Conservation (phyloP, 176 grass and related monocot genomes). For the Pharus latifolius region DNA sequence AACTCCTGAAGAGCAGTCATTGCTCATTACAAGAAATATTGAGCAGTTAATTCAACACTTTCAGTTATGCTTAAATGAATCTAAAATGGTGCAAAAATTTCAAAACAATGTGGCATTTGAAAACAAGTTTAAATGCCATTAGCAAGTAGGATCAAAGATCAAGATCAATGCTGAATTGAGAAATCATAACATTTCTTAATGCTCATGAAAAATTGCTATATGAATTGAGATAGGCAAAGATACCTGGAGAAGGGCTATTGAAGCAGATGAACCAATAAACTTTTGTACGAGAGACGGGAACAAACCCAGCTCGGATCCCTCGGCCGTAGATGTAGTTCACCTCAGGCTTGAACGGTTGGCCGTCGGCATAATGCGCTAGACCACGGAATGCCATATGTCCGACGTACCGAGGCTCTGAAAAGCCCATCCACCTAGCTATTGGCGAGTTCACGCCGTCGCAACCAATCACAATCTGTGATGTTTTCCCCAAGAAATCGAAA, state of each 20-base stretch:
- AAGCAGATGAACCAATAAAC: conserved; percentile 98
- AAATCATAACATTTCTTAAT: not conserved
- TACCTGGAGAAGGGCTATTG: conserved; percentile 62
- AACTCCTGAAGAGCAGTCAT: too few relatives aligned
- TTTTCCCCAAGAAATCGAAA: too few relatives aligned
- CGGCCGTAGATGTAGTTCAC: conserved; percentile 91
- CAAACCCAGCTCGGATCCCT: conserved; percentile 78
- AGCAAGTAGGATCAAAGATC: not conserved
- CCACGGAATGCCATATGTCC: conserved; percentile 83
- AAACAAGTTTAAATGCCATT: too few relatives aligned
- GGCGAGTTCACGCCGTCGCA: conserved; percentile 81
- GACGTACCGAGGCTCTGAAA: conserved; percentile 69
- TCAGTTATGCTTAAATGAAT: too few relatives aligned
- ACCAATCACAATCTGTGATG: conserved; percentile 56
- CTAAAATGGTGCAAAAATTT: too few relatives aligned
- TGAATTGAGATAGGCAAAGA: too few relatives aligned
- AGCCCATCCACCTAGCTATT: conserved; percentile 90
- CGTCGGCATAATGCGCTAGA: conserved; percentile 58
- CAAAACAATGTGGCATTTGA: too few relatives aligned
- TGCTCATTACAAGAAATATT: too few relatives aligned
- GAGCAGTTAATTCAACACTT: too few relatives aligned
- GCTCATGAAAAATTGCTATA: not conserved
- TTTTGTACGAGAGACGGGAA: conserved; percentile 70
- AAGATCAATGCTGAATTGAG: not conserved
- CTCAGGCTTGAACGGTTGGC: conserved; percentile 59